Base-by-base conservation (phyloP, 805 yeast genomes). In the Dipodascus albidus region DNA sequence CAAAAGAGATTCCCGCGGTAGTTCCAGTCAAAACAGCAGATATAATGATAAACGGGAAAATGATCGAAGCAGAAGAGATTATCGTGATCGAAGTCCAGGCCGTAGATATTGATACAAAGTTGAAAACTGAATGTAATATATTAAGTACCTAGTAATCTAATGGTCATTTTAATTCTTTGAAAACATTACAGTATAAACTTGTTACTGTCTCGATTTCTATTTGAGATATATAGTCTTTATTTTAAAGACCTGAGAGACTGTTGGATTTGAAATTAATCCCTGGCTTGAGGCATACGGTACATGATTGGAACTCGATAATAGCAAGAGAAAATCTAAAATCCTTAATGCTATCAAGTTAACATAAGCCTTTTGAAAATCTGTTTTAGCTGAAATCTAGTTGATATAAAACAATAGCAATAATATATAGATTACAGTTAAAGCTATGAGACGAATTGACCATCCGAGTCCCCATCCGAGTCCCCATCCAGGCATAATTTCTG, bases 391-490 rank as follows among this genome's bases (percentile, higher is more conserved):
- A 38, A 19, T 38, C 44, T 38, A 21, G 74, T 71, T 42, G 65
- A 66, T 23, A 74, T 61, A 74, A 58, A 0, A 70, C 1, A 17
- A 75, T 64, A 1, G 75, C 63, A 3, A 66, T 47, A 0, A 60
- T 50, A 44, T 69, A 53, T 33, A 66, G 55, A 1, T 65, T 59
- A 15, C 66, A 53, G 48, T 64, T 66, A 2, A 69, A 0, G 72
- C 75, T 49, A 81, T 63, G 3, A 75, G 69, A 35, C 87, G 67
- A 54, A 80, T 74, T 0, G 85, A 74, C 85, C 86, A 82, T 1
- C 70, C 74, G n/a, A n/a, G n/a, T n/a, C n/a, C n/a, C n/a, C 33
- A 27, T 27, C 33, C 33, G 62, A 72, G 83, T 1, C 87, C 86
- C n/a, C 76, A 64, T 14, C 63, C 61, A 1, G 68, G 62, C 56